Conservation (phyloP, 1,284 basidiomycete species). For the Tausonia pullulans region DNA sequence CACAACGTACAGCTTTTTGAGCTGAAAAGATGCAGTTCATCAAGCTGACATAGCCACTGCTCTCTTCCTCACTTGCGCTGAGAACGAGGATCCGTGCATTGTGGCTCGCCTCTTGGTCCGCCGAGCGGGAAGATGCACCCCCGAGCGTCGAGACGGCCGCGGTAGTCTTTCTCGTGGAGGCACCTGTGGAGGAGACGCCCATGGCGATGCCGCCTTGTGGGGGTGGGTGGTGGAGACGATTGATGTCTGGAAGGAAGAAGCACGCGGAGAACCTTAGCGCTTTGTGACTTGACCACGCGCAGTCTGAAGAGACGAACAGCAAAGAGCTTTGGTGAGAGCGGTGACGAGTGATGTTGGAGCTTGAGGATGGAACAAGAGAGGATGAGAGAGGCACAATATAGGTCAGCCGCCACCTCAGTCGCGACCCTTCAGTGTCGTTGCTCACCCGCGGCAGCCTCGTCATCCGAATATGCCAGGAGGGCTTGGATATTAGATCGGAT, state of each 20-base stretch:
- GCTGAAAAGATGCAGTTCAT: conserved; percentile 99
- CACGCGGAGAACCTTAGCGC: conserved; percentile 1
- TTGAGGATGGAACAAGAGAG: conserved; percentile 1
- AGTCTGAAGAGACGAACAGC: conserved; percentile 44
- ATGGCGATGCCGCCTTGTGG: conserved; percentile 26
- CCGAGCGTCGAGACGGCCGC: conserved; percentile 17
- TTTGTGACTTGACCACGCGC: background rate
- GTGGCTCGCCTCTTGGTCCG: conserved; percentile 34
- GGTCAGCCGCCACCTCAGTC: background rate
- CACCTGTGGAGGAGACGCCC: conserved; percentile 3
- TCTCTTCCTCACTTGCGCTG: conserved; percentile 51
- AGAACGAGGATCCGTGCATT: conserved; percentile 82
- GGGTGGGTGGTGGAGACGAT: conserved; percentile 49
- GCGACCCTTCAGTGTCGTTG: conserved; percentile 17
- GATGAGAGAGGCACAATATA: background rate
- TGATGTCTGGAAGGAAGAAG: conserved; percentile 53
- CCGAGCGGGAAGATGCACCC: conserved; percentile 18
- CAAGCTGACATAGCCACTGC: conserved; percentile 58
- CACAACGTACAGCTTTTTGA: conserved; percentile 61
- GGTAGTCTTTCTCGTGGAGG: conserved; percentile 15
- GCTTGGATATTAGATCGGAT: conserved; percentile 57
- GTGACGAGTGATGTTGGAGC: conserved; percentile 62
- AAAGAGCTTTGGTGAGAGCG: conserved; percentile 77
- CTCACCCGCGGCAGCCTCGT: conserved; percentile 40
- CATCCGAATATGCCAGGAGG: conserved; percentile 44